Conservation (phyloP, 2,329 filamentous ascomycete species). For the Ophiostoma novo-ulmi region DNA sequence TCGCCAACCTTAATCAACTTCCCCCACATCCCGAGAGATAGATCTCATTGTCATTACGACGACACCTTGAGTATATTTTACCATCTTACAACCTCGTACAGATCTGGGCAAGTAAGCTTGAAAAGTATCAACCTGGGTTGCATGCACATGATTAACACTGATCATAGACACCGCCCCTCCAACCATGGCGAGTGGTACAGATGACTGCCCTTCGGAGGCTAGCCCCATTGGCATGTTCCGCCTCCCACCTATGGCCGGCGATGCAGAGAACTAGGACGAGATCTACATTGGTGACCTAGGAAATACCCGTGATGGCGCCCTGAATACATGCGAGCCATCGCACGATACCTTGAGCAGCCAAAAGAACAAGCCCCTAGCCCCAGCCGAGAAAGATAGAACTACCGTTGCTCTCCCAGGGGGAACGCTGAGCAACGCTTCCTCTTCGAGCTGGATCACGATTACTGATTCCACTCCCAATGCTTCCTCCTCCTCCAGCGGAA, state of each 20-base stretch:
- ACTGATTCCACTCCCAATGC: neutral
- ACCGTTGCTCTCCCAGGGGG: neutral
- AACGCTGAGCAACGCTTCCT: neutral
- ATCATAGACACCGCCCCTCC: neutral
- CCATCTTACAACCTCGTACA: neutral
- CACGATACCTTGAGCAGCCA: neutral
- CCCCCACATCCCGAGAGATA: neutral
- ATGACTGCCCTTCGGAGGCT: neutral
- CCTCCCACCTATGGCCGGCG: constrained; percentile 1
- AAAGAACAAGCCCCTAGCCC: too few relatives aligned
- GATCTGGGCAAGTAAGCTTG: neutral
- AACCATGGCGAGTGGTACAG: neutral
- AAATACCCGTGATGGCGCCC: neutral
- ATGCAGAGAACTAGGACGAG: constrained; percentile 18
- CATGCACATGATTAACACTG: neutral
- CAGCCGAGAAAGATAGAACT: neutral
- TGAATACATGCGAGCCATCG: too few relatives aligned
- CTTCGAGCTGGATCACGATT: neutral
- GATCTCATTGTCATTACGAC: neutral
- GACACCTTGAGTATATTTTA: neutral
- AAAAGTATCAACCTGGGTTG: neutral
- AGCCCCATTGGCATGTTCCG: neutral
- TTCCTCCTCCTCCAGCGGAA: neutral
- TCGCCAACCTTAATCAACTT: neutral
- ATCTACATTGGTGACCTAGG: constrained; percentile 16